Conservation (phyloP, 345 rosid species). For the Cardamine occulta region DNA sequence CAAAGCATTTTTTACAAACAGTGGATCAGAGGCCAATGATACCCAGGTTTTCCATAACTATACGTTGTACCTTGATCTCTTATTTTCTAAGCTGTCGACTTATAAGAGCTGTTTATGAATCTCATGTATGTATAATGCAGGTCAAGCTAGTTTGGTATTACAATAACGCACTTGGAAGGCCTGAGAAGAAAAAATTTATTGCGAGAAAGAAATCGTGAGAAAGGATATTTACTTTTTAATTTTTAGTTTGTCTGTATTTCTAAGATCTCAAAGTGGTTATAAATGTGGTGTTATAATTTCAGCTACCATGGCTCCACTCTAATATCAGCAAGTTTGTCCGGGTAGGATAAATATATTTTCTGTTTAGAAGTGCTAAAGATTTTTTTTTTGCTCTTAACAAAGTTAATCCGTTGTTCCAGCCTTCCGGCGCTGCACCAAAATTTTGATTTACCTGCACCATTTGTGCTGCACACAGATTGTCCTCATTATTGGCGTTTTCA, state of each 20-base stretch:
- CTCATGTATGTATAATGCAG: slow-evolving; percentile 45
- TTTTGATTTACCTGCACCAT: slow-evolving; percentile 96
- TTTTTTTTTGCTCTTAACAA: not conserved
- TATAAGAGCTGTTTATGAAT: slow-evolving; percentile 6
- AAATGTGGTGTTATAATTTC: slow-evolving; percentile 34
- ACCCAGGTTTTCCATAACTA: slow-evolving; percentile 65
- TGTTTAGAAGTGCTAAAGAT: slow-evolving; percentile 6
- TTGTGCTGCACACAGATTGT: slow-evolving; percentile 90
- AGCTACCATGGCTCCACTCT: slow-evolving; percentile 96
- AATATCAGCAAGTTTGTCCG: slow-evolving; percentile 95
- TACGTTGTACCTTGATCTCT: not conserved
- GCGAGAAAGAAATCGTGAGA: slow-evolving; percentile 73
- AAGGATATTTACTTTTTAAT: not conserved
- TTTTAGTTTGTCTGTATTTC: not conserved
- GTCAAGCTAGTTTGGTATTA: slow-evolving; percentile 95
- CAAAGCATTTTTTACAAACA: slow-evolving; percentile 84
- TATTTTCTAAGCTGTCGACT: not conserved
- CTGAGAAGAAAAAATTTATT: slow-evolving; percentile 79
- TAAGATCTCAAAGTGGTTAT: slow-evolving; percentile 24
- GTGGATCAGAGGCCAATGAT: slow-evolving; percentile 99
- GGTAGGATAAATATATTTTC: slow-evolving; percentile 49
- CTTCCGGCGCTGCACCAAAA: slow-evolving; percentile 89
- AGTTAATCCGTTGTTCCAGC: slow-evolving; percentile 41
- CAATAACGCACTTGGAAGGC: slow-evolving; percentile 87
- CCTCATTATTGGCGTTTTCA: slow-evolving; percentile 99